Evolutionary conservation across 495 filamentous ascomycete species (phyloP), one percentile per base, ranked within the genome.

Genomic region (Aspergillus olivimuriae): DNA sequence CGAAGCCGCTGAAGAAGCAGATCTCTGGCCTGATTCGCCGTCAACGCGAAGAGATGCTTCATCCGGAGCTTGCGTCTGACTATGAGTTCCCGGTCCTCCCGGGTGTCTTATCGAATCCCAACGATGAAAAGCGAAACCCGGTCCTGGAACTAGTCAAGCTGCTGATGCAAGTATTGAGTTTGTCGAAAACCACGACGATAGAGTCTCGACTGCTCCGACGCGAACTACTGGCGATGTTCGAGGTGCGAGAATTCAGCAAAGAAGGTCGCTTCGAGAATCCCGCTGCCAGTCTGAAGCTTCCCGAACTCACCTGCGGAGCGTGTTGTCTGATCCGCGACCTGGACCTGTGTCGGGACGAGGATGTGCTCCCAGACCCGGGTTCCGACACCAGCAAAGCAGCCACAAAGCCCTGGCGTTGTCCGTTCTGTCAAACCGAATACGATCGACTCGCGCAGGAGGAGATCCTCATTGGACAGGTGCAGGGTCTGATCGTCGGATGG

Each of bases 331-430:
- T 85, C 12, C 82, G 89, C 15, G 90, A 96, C 57, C 73, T 96
- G 31, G 94, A 98, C 55, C 74, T 98, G 12, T 98, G 92, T 60
- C 84, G 92, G n/a, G 90, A 96, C 52, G 86, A 87, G 53, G 82
- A 87, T 41, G 60, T 95, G 4, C 70, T 94, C 30, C 80, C 83
- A 1, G 75, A 78, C 8, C 42, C 69, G 5, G 63, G 51, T 12
- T 44, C 56, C 8, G 64, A 68, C 10, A 41, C 58, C 43, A 59
- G 24, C 50, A 68, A 68, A 17, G 54, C 60, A 5, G 52, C 58
- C 11, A 56, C 62, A 16, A 75, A 74, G 47, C 70, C 75, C 10
- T 97, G 89, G 88, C 74, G 77, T 41, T 96, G 92, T 62, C 64
- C 70, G 12, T 84, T 81, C 58, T 98, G 92, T 62, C 73, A 78